Evolutionary conservation across 805 yeast genomes (phyloP).

Genomic region (Vanderwaltozyma tropicalis): DNA sequence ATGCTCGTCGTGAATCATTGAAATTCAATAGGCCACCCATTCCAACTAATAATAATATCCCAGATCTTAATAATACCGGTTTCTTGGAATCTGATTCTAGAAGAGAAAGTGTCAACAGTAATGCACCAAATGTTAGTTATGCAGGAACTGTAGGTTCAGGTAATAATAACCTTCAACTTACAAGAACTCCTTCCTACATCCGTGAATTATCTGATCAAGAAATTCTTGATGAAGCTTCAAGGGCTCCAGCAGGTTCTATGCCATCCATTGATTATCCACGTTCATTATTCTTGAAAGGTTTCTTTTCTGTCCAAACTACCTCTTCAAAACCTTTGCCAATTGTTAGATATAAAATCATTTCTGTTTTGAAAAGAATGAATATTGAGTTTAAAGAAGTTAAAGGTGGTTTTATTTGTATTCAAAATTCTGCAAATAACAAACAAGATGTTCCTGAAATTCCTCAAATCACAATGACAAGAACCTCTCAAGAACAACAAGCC

Average conservation of each 20-base stretch:
- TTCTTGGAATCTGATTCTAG: conserved; percentile 40
- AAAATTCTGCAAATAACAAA: not conserved
- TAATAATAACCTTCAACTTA: not conserved
- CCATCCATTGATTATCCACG: conserved; percentile 90
- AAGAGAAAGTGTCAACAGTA: conserved; percentile 31
- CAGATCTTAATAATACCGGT: conserved; percentile 35
- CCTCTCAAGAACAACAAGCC: not conserved
- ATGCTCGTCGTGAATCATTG: conserved; percentile 53
- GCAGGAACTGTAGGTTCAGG: not conserved
- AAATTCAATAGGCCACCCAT: conserved; percentile 29
- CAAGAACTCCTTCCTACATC: conserved; percentile 1
- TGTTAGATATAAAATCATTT: conserved; percentile 73
- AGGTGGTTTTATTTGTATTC: conserved; percentile 82
- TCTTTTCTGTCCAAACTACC: conserved; percentile 89
- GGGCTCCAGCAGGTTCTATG: conserved; percentile 70
- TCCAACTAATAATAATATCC: conserved; percentile 26
- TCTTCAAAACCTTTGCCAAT: conserved; percentile 86
- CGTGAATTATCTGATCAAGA: conserved; percentile 34
- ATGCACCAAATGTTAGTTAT: not conserved
- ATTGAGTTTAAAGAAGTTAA: conserved; percentile 81
- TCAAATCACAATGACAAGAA: not conserved
- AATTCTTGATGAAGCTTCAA: conserved; percentile 38
- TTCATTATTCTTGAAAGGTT: conserved; percentile 83
- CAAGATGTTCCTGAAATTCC: not conserved
- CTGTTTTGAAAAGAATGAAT: conserved; percentile 63